These are phyloP conservation scores for Glebionis coronaria DNA, from an alignment of 129 eudicot genomes.

Conservation along the genomic window DNA sequence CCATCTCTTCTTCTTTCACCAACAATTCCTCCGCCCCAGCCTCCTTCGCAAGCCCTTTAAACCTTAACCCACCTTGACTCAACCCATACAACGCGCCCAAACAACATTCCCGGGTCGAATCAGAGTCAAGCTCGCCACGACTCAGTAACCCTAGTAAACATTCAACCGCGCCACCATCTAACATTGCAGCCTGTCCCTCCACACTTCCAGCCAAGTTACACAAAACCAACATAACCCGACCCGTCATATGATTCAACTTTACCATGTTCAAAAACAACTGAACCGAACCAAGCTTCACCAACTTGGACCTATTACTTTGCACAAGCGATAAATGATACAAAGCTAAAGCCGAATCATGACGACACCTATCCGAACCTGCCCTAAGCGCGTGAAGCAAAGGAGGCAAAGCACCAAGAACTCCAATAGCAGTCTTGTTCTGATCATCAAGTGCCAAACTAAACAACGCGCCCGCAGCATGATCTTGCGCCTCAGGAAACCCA, in stretches of 20 bases:
- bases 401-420: constrained; percentile 72
- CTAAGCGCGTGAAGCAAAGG: constrained; percentile 67
- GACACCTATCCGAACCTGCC: constrained; percentile 57
- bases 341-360: constrained; percentile 80
- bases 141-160: constrained; percentile 50
- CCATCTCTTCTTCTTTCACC: constrained; percentile 34
- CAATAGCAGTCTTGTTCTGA: constrained; percentile 83
- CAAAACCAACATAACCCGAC: constrained; percentile 58
- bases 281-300: constrained; percentile 68
- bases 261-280: constrained; percentile 50
- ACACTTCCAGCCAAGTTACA: constrained; percentile 57
- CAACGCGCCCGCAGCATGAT: constrained; percentile 81
- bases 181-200: constrained; percentile 83
- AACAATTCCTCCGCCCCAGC: constrained; percentile 70
- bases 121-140: constrained; percentile 48
- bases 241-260: constrained; percentile 55
- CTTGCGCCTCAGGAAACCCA: constrained; percentile 71
- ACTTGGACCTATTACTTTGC: constrained; percentile 69
- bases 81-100: constrained; percentile 60
- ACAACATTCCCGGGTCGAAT: constrained; percentile 61
- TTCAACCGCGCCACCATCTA: constrained; percentile 76
- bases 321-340: constrained; percentile 68
- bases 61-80: constrained; percentile 83
- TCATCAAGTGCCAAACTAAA: constrained; percentile 77
- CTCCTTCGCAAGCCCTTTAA: constrained; percentile 80